A percentile compares a stretch with the other conserved stretches of the same genome.
These are phyloP conservation scores for Syzygium oleosum DNA, from an alignment of 345 rosid species.

Conservation along the genomic window DNA sequence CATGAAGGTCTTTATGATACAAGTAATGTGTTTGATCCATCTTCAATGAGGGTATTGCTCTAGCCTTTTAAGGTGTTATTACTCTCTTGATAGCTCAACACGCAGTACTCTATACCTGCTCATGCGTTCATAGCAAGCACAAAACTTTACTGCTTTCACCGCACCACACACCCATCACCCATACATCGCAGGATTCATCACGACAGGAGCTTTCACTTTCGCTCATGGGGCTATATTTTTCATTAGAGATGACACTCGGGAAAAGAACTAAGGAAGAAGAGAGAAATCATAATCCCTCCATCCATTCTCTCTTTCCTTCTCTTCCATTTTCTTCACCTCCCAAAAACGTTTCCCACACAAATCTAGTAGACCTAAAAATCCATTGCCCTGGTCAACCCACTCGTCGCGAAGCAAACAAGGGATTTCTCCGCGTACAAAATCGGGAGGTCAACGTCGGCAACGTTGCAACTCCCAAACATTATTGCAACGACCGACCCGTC, in stretches of 20 bases:
- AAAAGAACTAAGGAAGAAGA: background rate
- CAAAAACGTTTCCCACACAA: accelerated
- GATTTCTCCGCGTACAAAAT: background rate
- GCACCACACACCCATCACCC: background rate
- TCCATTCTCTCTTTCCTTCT: background rate
- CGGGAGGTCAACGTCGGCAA: background rate
- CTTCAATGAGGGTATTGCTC: background rate
- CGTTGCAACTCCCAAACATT: background rate
- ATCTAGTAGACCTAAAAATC: background rate
- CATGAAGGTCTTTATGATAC: background rate
- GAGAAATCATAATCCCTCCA: background rate
- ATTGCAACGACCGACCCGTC: background rate
- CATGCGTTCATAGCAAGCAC: background rate
- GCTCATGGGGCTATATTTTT: too few relatives aligned
- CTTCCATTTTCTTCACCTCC: background rate
- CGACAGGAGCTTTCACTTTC: background rate
- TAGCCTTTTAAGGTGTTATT: background rate
- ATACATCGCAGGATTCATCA: background rate
- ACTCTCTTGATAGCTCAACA: background rate
- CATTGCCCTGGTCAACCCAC: background rate
- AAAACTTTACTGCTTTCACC: too few relatives aligned
- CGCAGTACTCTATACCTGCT: background rate
- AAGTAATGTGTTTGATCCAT: background rate
- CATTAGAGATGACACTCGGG: background rate
- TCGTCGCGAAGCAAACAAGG: background rate